A percentile compares a stretch with the other conserved stretches of the same genome.
Evolutionary conservation across 2,329 filamentous ascomycete species (phyloP).

Genomic region (Fusarium poae): DNA sequence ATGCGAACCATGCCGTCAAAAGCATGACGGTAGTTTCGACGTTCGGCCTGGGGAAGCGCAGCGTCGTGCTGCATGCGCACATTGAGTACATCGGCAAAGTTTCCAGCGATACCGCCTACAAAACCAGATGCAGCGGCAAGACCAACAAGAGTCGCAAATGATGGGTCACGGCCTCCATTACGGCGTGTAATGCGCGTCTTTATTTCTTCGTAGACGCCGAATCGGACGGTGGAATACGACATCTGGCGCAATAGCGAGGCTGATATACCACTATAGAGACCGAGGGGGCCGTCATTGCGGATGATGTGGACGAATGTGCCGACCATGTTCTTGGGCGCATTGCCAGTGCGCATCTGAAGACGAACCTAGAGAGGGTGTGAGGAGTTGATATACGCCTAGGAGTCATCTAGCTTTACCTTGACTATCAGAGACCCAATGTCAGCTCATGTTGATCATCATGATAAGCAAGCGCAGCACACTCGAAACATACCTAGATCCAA

Average conservation of each 20-base stretch:
- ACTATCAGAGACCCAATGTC: constrained; percentile 57
- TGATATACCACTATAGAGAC: constrained; percentile 91
- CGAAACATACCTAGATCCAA: constrained; percentile 82
- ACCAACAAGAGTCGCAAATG: constrained; percentile 81
- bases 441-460: constrained; percentile 34
- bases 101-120: constrained; percentile 88
- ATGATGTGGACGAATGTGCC: constrained; percentile 88
- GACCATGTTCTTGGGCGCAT: constrained; percentile 83
- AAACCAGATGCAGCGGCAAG: constrained; percentile 89
- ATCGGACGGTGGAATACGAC: constrained; percentile 96
- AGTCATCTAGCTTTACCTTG: constrained; percentile 55
- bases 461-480: constrained; percentile 2
- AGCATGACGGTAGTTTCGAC: constrained; percentile 90
- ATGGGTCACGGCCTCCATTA: constrained; percentile 63
- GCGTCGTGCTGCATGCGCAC: constrained; percentile 98
- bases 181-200: constrained; percentile 74
- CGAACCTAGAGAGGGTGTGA: constrained; percentile 72
- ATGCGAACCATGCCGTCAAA: constrained; percentile 88
- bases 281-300: constrained; percentile 78
- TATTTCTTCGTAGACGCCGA: constrained; percentile 95
- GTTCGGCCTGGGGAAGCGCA: constrained; percentile 77
- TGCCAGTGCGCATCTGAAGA: constrained; percentile 83
- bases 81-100: constrained; percentile 95
- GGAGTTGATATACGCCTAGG: background rate
- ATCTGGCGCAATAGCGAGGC: constrained; percentile 93